Evolutionary conservation across 129 eudicot genomes (phyloP), one percentile per base, ranked within the genome.

Genomic region (Artemisia tridentata): DNA sequence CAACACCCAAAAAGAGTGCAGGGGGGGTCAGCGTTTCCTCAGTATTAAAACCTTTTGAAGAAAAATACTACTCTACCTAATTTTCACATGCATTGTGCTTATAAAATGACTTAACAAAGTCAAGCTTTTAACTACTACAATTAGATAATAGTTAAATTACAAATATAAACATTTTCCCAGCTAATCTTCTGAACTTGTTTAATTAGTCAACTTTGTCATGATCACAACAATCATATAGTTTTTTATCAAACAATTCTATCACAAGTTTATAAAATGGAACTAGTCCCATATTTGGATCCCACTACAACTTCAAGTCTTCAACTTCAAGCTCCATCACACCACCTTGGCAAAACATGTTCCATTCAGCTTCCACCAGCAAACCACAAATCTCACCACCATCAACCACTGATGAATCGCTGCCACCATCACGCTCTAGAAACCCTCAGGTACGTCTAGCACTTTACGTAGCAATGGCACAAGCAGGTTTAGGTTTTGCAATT

Each of bases 401-500:
- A 34, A 34, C 49, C 51, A 20, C 52, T 12, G 20, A 63, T 12
- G 19, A 70, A 29, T 17, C 59, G 10, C n/a, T 85, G n/a, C 38
- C 92, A 16, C 16, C 87, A 17, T 47, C 92, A 12, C 77, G 81
- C 46, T 76, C 88, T 48, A 72, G 65, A 19, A 90, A 93, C 68
- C 81, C 96, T 9, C 99, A 95, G 88, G 99, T 88, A 54, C 84
- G 88, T 49, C 80, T 95, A 5, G 93, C 99, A 29, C 81, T 95
- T 19, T 95, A 88, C 81, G 88, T 95, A 79, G 89, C 99, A 80
- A 90, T 90, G 96, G 96, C 97, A 12, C 99, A 95, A 60, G 96
- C 88, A 8, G 92, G 92, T 14, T 80, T 95, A 53, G 93, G 84
- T 9, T 86, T 95, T 53, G 54, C 88, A 5, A 75, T 86, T 4